Conservation (phyloP, 257 asterid genomes). For the Nicotiana obtusifolia region DNA sequence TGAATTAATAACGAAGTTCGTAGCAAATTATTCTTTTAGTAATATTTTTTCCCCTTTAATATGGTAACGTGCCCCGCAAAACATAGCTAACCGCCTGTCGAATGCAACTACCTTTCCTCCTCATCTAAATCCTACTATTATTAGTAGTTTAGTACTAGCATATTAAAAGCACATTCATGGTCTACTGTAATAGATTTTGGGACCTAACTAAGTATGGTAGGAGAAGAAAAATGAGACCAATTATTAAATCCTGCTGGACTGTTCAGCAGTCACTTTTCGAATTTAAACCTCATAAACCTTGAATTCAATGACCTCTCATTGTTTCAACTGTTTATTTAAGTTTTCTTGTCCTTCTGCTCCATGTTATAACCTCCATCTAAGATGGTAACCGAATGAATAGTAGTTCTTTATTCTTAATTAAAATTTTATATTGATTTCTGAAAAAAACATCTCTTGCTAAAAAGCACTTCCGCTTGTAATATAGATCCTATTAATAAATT, state of each 20-base stretch:
- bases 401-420: no score
- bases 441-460: no score
- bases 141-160: neutral
- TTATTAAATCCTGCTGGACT: neutral
- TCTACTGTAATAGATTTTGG: neutral
- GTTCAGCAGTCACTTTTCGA: neutral
- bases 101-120: no score
- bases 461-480: no score
- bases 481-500: no score
- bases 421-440: no score
- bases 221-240: neutral
- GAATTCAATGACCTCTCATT: neutral
- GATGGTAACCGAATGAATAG: no score
- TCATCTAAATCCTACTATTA: neutral
- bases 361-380: no score
- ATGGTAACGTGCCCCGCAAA: no score
- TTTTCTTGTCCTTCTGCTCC: neutral
- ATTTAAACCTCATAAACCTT: neutral
- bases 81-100: no score
- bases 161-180: neutral
- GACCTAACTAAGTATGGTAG: slow-evolving; percentile 2
- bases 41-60: no score
- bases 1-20: rapidly evolving
- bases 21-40: no score
- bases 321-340: neutral